Conservation (phyloP, 257 asterid species). For the Fraxinus excelsior region DNA sequence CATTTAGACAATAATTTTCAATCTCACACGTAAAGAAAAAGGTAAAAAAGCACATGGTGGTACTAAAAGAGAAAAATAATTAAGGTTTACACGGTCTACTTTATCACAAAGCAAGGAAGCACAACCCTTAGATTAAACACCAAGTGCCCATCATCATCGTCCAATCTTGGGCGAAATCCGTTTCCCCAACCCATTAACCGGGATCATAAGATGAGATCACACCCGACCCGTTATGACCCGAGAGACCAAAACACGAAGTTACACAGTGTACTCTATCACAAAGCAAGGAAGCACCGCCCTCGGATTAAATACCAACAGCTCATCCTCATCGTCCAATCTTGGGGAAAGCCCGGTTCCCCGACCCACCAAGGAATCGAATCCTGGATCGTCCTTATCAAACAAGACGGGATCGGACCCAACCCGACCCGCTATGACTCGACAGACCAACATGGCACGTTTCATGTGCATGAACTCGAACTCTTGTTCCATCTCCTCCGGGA, state of each 20-base stretch:
- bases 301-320: conserved; percentile 72
- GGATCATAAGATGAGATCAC: background rate
- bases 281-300: conserved; percentile 96
- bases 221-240: background rate
- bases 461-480: conserved; percentile 84
- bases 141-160: background rate
- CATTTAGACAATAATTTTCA: background rate
- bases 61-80: background rate
- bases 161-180: background rate
- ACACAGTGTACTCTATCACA: conserved; percentile 69
- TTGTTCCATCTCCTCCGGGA: conserved; percentile 79
- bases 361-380: conserved; percentile 72
- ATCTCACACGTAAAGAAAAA: background rate
- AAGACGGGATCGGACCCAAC: conserved; percentile 53
- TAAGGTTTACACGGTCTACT: background rate
- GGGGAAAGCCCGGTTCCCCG: conserved; percentile 32
- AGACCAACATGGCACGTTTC: conserved; percentile 69
- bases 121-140: background rate
- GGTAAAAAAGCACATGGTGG: background rate
- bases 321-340: conserved; percentile 61
- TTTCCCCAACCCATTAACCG: background rate
- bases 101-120: background rate
- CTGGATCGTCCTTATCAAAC: conserved; percentile 47
- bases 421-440: conserved; percentile 90
- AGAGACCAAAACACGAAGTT: background rate